Conservation (phyloP, 2,329 filamentous ascomycete species). For the Botrytis hyacinthi region DNA sequence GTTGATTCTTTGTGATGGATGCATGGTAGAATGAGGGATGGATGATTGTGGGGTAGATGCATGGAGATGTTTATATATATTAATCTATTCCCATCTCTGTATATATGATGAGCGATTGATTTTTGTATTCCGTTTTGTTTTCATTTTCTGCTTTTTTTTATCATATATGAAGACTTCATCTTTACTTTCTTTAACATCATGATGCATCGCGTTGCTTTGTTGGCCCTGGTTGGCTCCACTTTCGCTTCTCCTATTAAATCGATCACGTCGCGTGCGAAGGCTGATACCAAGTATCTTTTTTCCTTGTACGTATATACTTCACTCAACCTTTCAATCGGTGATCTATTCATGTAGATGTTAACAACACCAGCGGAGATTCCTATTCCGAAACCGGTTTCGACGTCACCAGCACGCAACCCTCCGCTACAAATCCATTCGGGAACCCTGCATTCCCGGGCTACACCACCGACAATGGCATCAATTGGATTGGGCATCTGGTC, state of each 20-base stretch:
- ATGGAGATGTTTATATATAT: not conserved
- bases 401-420: slow-evolving; percentile 34
- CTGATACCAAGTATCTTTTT: slow-evolving; percentile 15
- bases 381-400: slow-evolving; percentile 40
- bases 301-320: slow-evolving; percentile 3
- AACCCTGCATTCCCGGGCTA: slow-evolving; percentile 40
- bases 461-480: slow-evolving; percentile 27
- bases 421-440: slow-evolving; percentile 37
- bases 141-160: not conserved
- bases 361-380: slow-evolving; percentile 37
- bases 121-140: not conserved
- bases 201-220: slow-evolving; percentile 5
- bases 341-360: not conserved
- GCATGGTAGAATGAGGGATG: not conserved
- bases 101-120: not conserved
- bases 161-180: not conserved
- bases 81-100: not conserved
- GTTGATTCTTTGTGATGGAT: no score
- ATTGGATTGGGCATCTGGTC: slow-evolving; percentile 48
- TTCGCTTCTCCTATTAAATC: slow-evolving; percentile 11
- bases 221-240: slow-evolving; percentile 16
- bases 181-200: not conserved
- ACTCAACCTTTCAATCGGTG: not conserved
- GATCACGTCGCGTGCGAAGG: not conserved
- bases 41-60: not conserved